Evolutionary conservation across 2,329 filamentous ascomycete species (phyloP).

Genomic region (Ophiosphaerella herpotricha): DNA sequence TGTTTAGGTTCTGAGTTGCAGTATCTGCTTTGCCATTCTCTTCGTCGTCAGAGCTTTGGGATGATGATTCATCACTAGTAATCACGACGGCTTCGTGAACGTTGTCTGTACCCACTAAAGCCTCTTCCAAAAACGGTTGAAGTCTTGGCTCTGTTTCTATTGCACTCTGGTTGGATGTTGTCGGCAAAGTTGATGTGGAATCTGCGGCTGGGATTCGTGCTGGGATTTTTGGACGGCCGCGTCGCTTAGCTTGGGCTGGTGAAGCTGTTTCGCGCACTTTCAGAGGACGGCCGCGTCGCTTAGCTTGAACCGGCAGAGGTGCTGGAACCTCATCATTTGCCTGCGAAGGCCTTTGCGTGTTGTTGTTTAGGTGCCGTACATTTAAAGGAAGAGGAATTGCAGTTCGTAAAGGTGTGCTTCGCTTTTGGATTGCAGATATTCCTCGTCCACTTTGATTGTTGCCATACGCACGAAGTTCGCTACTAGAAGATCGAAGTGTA

Average conservation of each 20-base stretch:
- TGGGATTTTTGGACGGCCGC: too few species aligned
- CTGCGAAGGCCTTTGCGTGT: not conserved
- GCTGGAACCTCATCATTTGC: not conserved
- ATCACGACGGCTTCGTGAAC: constrained; percentile 7
- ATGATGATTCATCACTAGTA: constrained; percentile 10
- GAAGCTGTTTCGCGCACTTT: too few species aligned
- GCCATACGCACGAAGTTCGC: too few species aligned
- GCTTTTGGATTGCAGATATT: not conserved
- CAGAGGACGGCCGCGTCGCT: too few species aligned
- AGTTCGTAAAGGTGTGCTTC: constrained; percentile 2
- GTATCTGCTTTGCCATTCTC: not conserved
- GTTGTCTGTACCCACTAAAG: not conserved
- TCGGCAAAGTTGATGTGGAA: not conserved
- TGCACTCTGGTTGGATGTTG: not conserved
- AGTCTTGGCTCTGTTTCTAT: not conserved
- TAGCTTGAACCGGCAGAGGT: too few species aligned
- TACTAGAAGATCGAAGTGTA: too few species aligned
- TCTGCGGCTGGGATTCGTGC: too few species aligned
- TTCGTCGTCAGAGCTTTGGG: constrained; percentile 4
- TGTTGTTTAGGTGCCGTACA: constrained; percentile 2
- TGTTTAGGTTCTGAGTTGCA: not conserved
- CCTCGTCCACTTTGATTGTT: too few species aligned
- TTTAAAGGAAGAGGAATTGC: constrained; percentile 4
- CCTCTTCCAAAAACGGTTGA: too few species aligned
- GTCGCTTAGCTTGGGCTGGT: too few species aligned